Evolutionary conservation across 768 basidiomycete genomes (phyloP).

Genomic region (Solioccasus polychromus): DNA sequence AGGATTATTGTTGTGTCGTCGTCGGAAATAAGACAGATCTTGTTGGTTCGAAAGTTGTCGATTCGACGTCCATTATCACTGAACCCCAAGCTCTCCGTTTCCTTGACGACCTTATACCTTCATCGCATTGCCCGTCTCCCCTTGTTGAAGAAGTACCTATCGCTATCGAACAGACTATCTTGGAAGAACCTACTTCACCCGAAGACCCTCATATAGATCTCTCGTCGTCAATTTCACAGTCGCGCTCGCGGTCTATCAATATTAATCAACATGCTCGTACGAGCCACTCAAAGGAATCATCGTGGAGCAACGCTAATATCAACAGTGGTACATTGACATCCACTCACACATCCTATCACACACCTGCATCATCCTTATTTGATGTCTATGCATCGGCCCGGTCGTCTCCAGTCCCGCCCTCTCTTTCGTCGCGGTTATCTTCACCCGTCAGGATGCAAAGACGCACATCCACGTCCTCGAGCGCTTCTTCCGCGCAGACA

Average conservation of each 20-base stretch:
- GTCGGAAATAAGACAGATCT: conserved; percentile 80
- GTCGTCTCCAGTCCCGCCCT: conserved; percentile 50
- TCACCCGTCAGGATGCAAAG: conserved; percentile 27
- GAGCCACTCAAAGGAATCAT: conserved; percentile 40
- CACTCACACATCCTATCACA: conserved; percentile 67
- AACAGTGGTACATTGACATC: conserved; percentile 54
- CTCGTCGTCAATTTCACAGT: conserved; percentile 20
- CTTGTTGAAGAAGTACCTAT: conserved; percentile 10
- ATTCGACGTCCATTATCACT: conserved; percentile 26
- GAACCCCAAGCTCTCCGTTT: conserved; percentile 50
- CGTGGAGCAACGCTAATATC: conserved; percentile 42
- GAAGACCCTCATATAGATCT: conserved; percentile 14
- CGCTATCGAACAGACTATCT: conserved; percentile 8
- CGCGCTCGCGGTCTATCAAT: conserved; percentile 21
- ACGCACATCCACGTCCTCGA: conserved; percentile 39
- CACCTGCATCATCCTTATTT: conserved; percentile 75
- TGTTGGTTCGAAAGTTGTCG: conserved; percentile 10
- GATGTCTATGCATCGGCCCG: conserved; percentile 60
- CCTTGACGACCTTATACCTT: conserved; percentile 56
- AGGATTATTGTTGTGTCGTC: conserved; percentile 68
- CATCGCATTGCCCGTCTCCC: conserved; percentile 10
- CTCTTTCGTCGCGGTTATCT: conserved; percentile 27
- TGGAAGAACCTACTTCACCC: conserved; percentile 14
- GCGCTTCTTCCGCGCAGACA: conserved; percentile 44
- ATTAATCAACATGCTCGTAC: conserved; percentile 26